These are phyloP conservation scores for Colletotrichum tanaceti DNA, from an alignment of 2,329 filamentous ascomycete genomes.

Conservation along the genomic window DNA sequence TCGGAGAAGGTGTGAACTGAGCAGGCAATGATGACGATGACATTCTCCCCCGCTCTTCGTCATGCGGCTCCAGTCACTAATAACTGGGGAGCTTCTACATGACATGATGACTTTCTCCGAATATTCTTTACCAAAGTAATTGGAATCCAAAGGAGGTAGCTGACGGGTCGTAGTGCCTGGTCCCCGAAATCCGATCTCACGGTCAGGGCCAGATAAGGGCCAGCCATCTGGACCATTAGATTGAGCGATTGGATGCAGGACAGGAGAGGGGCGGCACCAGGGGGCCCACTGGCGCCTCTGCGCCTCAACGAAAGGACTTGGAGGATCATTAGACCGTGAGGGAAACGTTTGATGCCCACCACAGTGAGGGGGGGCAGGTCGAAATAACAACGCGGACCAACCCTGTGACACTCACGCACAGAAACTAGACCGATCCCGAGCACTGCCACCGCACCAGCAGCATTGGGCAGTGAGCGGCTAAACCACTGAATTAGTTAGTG, in stretches of 20 bases:
- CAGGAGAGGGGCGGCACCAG: too few relatives aligned
- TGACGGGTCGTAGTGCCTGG: background rate
- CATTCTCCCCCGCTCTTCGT: background rate
- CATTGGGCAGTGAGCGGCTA: constrained; percentile 8
- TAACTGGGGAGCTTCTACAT: background rate
- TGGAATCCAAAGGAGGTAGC: background rate
- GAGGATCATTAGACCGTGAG: too few relatives aligned
- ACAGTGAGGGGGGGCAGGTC: too few relatives aligned
- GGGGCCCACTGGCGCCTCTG: too few relatives aligned
- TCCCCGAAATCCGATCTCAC: background rate
- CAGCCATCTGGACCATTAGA: too few relatives aligned
- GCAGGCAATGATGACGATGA: constrained; percentile 21
- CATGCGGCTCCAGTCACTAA: background rate
- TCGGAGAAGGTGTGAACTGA: constrained; percentile 3
- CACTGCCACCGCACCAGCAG: background rate
- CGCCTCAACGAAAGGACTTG: too few relatives aligned
- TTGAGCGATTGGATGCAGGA: too few relatives aligned
- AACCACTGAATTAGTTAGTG: background rate
- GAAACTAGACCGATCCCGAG: constrained; percentile 4
- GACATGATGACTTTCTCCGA: rapidly evolving
- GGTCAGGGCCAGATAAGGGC: too few relatives aligned
- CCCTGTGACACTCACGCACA: too few relatives aligned
- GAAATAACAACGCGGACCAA: too few relatives aligned
- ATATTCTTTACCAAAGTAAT: background rate
- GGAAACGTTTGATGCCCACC: too few relatives aligned